phyloP scores from a whole-genome alignment of 2,329 filamentous ascomycete genomes.

The Beauveria asiatica region DNA sequence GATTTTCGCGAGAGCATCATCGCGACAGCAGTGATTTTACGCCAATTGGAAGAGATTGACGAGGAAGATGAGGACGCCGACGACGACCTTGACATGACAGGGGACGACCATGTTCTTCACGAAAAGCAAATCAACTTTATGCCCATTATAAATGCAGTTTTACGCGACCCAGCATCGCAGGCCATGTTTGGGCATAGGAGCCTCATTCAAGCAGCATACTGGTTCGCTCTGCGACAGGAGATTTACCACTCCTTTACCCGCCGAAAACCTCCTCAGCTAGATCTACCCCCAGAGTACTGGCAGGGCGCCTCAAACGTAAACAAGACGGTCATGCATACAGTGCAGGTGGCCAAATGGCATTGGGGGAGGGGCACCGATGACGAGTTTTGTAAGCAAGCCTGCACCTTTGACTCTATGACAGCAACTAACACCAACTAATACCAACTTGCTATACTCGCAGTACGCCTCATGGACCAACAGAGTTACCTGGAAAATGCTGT shows the following conservation, averaged over 20 bases:
- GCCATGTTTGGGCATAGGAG: conserved; percentile 27
- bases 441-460: conserved; percentile 14
- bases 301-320: conserved; percentile 28
- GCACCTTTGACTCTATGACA: no score
- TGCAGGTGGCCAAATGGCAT: conserved; percentile 32
- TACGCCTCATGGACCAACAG: conserved; percentile 28
- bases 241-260: conserved; percentile 33
- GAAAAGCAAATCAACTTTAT: conserved; percentile 29
- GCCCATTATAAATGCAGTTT: conserved; percentile 31
- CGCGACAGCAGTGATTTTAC: conserved; percentile 31
- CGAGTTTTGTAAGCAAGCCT: conserved; percentile 28
- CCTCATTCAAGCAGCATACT: conserved; percentile 31
- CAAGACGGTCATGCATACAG: conserved; percentile 32
- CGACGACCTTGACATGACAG: conserved; percentile 3
- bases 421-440: no score
- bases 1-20: conserved; percentile 32
- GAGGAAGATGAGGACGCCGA: conserved; percentile 22
- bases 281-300: conserved; percentile 26
- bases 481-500: conserved; percentile 26
- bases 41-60: conserved; percentile 34
- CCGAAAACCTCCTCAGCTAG: conserved; percentile 28
- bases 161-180: conserved; percentile 28
- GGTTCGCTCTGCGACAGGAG: conserved; percentile 33
- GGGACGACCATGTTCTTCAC: conserved; percentile 5
- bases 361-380: conserved; percentile 27